These are phyloP conservation scores for Axilococcus clingmanii DNA, from an alignment of 139 green algal species.

Conservation along the genomic window DNA sequence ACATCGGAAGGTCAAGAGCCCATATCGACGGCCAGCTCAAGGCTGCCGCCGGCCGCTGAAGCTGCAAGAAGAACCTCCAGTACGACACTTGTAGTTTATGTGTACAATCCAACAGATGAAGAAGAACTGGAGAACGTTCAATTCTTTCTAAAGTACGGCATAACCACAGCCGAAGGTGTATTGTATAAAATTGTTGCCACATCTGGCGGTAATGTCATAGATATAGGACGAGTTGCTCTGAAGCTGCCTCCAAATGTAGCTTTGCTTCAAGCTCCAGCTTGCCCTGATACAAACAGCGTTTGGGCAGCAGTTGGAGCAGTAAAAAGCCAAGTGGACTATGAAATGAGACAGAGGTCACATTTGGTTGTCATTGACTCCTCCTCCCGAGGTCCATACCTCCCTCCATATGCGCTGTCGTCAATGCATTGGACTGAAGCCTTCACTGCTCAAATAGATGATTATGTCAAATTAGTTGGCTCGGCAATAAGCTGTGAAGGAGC, in stretches of 20 bases:
- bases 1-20: neutral
- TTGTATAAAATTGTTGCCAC: conserved; percentile 21
- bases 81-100: conserved; percentile 23
- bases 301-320: conserved; percentile 16
- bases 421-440: conserved; percentile 35
- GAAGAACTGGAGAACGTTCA: conserved; percentile 24
- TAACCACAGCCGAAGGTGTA: conserved; percentile 10
- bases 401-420: conserved; percentile 17
- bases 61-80: too few species aligned
- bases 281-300: conserved; percentile 1
- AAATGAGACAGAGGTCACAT: conserved; percentile 4
- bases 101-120: conserved; percentile 19
- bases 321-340: neutral
- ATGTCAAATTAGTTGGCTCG: conserved; percentile 35
- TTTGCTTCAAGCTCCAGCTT: conserved; percentile 11
- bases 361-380: conserved; percentile 32
- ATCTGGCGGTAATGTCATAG: conserved; percentile 5
- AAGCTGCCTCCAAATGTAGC: conserved; percentile 22
- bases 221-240: conserved; percentile 6
- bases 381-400: conserved; percentile 37
- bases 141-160: conserved; percentile 18
- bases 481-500: conserved; percentile 32
- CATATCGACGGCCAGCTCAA: neutral
- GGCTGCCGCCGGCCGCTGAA: neutral
- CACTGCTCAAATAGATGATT: conserved; percentile 7